Conservation (phyloP, 1,139 yeast species). For the Protomyces lactucae-debilis region DNA sequence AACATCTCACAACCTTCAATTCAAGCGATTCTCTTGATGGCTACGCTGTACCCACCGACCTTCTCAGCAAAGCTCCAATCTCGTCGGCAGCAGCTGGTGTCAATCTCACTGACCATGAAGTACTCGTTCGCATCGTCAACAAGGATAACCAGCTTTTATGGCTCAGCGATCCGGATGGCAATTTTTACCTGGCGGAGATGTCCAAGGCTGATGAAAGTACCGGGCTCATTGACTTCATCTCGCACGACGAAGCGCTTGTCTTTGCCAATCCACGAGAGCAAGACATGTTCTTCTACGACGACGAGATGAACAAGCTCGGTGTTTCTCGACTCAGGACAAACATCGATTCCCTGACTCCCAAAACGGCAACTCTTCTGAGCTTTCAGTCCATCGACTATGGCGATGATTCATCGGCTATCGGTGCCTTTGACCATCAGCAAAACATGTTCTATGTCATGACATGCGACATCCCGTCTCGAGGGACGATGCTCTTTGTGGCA, state of each 20-base stretch:
- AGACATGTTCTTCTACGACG: neutral
- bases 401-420: neutral
- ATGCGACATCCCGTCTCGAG: neutral
- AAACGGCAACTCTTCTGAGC: neutral
- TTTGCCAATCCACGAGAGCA: neutral
- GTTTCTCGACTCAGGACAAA: neutral
- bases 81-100: neutral
- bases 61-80: neutral
- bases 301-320: neutral
- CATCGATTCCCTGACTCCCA: neutral
- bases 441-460: neutral
- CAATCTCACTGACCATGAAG: neutral
- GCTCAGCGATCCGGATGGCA: neutral
- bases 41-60: neutral
- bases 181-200: neutral
- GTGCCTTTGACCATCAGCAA: neutral
- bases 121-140: neutral
- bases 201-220: neutral
- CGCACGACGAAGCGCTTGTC: neutral
- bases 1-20: neutral
- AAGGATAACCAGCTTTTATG: neutral
- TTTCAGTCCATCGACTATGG: neutral
- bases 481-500: neutral
- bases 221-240: neutral
- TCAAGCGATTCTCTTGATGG: neutral